Evolutionary conservation across 768 basidiomycete genomes (phyloP), one percentile per base, ranked within the genome.

Genomic region (Lactifluus hygrophoroides): DNA sequence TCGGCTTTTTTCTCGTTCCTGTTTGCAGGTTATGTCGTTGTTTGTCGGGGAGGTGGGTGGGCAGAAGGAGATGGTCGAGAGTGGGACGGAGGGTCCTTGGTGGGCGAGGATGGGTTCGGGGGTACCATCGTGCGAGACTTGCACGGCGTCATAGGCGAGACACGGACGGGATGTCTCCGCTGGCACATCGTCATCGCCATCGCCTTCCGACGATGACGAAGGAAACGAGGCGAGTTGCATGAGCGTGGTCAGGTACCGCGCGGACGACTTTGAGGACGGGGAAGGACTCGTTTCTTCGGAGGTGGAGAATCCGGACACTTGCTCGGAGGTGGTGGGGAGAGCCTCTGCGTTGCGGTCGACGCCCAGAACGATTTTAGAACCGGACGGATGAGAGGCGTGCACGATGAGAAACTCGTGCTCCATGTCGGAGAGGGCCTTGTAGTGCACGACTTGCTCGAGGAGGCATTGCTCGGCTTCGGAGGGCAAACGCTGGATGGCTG

Each of bases 401-500:
- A 64, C 40, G 47, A 64, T 14, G 43, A 64, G 64, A 32, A 56
- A 59, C 42, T 64, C 64, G 57, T 64, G 64, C 21, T 64, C 64
- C 64, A 64, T 64, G 37, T 56, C 57, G 11, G 45, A 40, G 35
- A 48, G 37, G 16, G 57, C 55, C 38, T 64, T 64, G 53, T 59
- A 55, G 43, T 64, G 64, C 13, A 59, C 61, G 57, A 63, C 54
- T 23, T 46, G 45, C 13, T 64, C 54, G 30, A 64, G 27, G 30
- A 43, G 25, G 43, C 56, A 64, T 37, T 30, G 25, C n/a, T 25
- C 37, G 9, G 61, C 52, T 10, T 55, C 49, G 6, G 14, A 45
- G 25, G 49, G 45, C 14, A n/a, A n/a, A 14, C 49, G 30, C 17
- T 56, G 64, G 17, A 64, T 51, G 13, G 51, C 23, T 6, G 57